Base-by-base conservation (phyloP, 768 basidiomycete genomes). In the Macrolepiota albuminosa region DNA sequence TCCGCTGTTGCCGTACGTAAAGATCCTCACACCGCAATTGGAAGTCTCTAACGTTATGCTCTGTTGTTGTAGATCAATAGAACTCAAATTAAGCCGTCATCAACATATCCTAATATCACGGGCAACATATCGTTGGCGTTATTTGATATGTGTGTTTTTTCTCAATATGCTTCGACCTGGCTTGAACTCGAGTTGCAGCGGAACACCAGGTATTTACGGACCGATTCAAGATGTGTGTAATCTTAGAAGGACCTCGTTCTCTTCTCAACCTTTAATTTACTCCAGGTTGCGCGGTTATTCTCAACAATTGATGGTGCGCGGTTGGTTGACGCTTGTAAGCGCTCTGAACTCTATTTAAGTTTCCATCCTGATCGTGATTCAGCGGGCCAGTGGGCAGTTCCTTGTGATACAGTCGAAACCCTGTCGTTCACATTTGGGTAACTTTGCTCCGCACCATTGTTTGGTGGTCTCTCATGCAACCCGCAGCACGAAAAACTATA, bases 361-460 rank as follows among this genome's bases (percentile, higher is more conserved):
- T 34, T 39, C 59, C 51, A 52, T 16, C 56, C 31, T 55, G 21
- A 61, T 36, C 11, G 11, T 6, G 34, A 37, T 26, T 26, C 60
- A 80, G 84, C 65, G 56, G 91, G 91, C 6, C 86, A 84, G 71
- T 93, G 89, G 88, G 88, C 79, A 21, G 70, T 92, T 37, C 91
- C 91, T 8, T 93, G 91, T 61, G 78, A 84, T 52, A 85, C 84
- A 1, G 72, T 76, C 11, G 71, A 80, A 40, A 78, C 80, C 0
- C 77, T 93, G 60, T 72, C 86, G 0, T 85, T 93, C 64, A 83
- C 80, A 34, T 89, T 93, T 65, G 87, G 86, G 90, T 88, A 63
- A 50, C 80, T 64, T 18, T 7, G 16, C 4, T 9, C 21, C 50
- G 65, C 37, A 11, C 63, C 6, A 66, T 16, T 18, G 34, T 16